Evolutionary conservation across 495 filamentous ascomycete genomes (phyloP).

Genomic region (Penicillium dipodomyicola): DNA sequence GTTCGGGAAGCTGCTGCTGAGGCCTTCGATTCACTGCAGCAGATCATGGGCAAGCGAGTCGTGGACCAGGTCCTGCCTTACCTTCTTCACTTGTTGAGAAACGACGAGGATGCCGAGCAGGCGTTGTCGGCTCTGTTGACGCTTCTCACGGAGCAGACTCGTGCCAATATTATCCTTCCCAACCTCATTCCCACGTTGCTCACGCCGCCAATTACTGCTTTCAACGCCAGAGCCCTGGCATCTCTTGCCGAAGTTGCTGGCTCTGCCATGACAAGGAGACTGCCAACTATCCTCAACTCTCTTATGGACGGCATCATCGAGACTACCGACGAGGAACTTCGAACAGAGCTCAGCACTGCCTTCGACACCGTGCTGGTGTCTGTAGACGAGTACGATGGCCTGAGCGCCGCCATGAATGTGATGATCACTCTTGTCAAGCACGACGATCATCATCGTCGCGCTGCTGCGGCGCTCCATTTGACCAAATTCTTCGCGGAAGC

Average conservation of each 20-base stretch:
- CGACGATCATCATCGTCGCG: conserved; percentile 81
- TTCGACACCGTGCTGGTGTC: conserved; percentile 88
- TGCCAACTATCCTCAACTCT: conserved; percentile 85
- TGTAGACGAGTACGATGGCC: conserved; percentile 92
- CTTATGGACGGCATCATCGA: conserved; percentile 88
- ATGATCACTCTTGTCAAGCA: conserved; percentile 85
- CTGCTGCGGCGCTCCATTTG: conserved; percentile 73
- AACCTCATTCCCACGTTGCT: conserved; percentile 93
- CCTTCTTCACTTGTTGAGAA: conserved; percentile 80
- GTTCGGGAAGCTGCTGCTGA: conserved; percentile 95
- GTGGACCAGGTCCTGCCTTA: conserved; percentile 93
- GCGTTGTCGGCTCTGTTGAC: conserved; percentile 90
- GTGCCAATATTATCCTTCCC: conserved; percentile 93
- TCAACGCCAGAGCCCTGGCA: conserved; percentile 91
- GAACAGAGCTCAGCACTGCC: conserved; percentile 67
- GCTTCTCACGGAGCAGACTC: conserved; percentile 85
- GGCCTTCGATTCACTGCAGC: conserved; percentile 91
- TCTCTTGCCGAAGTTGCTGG: conserved; percentile 89
- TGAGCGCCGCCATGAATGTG: conserved; percentile 92
- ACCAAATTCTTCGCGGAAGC: conserved; percentile 83
- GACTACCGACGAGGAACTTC: conserved; percentile 72
- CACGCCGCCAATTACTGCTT: conserved; percentile 82
- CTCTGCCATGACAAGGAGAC: conserved; percentile 78
- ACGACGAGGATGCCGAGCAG: conserved; percentile 84
- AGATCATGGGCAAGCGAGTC: conserved; percentile 86